Percentiles rank a stretch among this genome's conserved stretches.
phyloP scores from a whole-genome alignment of 2,329 filamentous ascomycete species.

The Claviceps africana region DNA sequence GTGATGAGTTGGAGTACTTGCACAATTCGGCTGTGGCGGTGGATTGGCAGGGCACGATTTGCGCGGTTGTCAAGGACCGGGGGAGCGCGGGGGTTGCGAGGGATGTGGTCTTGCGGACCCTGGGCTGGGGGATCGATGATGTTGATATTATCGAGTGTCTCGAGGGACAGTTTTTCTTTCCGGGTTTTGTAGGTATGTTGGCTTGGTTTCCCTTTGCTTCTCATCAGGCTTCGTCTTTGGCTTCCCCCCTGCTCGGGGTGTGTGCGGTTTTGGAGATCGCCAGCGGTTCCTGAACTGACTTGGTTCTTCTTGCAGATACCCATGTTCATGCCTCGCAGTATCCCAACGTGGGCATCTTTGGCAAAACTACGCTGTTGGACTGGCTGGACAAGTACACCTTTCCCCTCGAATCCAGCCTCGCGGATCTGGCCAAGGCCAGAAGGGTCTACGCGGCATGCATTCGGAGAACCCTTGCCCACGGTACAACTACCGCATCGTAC shows the following conservation, averaged over 20 bases:
- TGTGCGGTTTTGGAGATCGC: no score
- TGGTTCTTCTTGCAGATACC: conserved; percentile 48
- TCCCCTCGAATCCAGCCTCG: conserved; percentile 70
- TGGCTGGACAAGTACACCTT: conserved; percentile 96
- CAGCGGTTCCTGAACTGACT: not conserved
- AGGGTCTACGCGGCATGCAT: conserved; percentile 68
- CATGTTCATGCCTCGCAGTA: conserved; percentile 94
- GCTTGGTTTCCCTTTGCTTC: not conserved
- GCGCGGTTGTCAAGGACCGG: conserved; percentile 28
- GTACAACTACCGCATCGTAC: conserved; percentile 90
- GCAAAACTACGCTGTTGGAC: conserved; percentile 79
- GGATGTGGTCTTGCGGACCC: conserved; percentile 21
- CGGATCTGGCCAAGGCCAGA: conserved; percentile 45
- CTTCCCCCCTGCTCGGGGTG: no score
- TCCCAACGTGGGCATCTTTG: conserved; percentile 86
- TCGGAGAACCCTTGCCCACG: conserved; percentile 67
- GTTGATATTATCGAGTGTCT: conserved; percentile 23
- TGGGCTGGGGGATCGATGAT: conserved; percentile 30
- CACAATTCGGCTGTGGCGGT: conserved; percentile 38
- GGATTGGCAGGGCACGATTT: conserved; percentile 34
- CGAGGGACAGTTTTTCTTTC: conserved; percentile 62
- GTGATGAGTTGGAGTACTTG: conserved; percentile 35
- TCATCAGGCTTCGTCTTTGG: not conserved
- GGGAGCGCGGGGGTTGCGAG: conserved; percentile 17
- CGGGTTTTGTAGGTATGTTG: conserved; percentile 59